Base-by-base conservation (phyloP, 306 rosid species). In the Cyamopsis tetragonoloba region DNA sequence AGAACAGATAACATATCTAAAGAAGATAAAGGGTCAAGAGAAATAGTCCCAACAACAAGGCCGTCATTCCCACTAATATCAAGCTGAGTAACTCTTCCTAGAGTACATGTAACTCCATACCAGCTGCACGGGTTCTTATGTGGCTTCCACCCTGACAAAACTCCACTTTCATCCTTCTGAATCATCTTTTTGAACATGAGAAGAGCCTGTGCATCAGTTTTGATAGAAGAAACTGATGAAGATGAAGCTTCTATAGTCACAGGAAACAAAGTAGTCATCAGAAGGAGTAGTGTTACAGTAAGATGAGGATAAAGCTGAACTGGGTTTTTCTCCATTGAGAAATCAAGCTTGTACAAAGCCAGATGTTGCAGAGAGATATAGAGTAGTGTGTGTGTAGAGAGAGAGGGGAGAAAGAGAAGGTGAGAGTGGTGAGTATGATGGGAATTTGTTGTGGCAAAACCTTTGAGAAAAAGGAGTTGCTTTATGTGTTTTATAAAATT, bases 41-140 rank as follows among this genome's bases (percentile, higher is more conserved):
- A 79, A 44, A 88, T 58, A 30, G 67, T 71, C 18, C 88, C 98
- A 4, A n/a, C 98, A 4, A n/a, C 72, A 15, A 87, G 79, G 37
- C 48, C 19, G 27, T 10, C 31, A 58, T 42, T 76, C 0, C 84
- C 91, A 13, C 74, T 84, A 3, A 92, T 81, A 79, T 92, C 88
- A 43, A 92, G 87, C 58, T 80, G 78, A 66, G 86, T 76, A 2
- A 76, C 98, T 70, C 98, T 84, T 43, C 81, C 82, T n/a, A 22
- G 26, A 4, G 86, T 80, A 81, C 98, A 92, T 51, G 96, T 31
- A 42, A 92, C 76, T 34, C 98, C 98, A 71, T 75, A 32, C 98
- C 98, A 92, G 43, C 60, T 81, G 87, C 98, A 92, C 49, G 89
- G 86, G 31, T 75, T 83, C 31, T 38, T 84, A 6, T 28, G 76